Evolutionary conservation across 768 basidiomycete species (phyloP).

Genomic region (Kwoniella dejecticola): DNA sequence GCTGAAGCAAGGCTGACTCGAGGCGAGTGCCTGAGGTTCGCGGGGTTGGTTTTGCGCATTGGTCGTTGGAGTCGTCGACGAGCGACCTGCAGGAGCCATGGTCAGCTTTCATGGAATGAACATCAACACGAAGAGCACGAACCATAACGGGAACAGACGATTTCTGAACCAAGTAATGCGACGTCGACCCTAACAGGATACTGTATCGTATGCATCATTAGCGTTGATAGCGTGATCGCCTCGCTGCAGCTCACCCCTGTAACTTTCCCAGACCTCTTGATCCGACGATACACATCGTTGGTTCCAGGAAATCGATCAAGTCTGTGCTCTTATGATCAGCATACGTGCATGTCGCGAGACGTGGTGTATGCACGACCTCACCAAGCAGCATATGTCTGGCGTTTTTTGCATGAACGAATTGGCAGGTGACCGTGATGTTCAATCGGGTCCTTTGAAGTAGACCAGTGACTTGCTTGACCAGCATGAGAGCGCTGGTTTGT

Average conservation of each 20-base stretch:
- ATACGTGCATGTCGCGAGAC: neutral
- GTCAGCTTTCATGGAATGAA: neutral
- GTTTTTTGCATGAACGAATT: slow-evolving; percentile 98
- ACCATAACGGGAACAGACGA: slow-evolving; percentile 95
- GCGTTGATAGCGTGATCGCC: neutral
- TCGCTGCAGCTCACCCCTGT: slow-evolving; percentile 67
- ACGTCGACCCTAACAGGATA: slow-evolving; percentile 90
- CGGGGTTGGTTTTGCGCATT: slow-evolving; percentile 63
- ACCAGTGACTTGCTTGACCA: slow-evolving; percentile 83
- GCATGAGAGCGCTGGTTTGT: slow-evolving; percentile 82
- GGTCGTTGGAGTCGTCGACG: slow-evolving; percentile 87
- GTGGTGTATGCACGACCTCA: slow-evolving; percentile 46
- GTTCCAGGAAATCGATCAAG: slow-evolving; percentile 81
- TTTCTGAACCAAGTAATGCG: slow-evolving; percentile 77
- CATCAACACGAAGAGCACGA: slow-evolving; percentile 6
- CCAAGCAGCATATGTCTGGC: slow-evolving; percentile 83
- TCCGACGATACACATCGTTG: slow-evolving; percentile 90
- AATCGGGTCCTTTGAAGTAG: slow-evolving; percentile 87
- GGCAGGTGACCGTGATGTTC: slow-evolving; percentile 83
- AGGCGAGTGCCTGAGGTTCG: slow-evolving; percentile 68
- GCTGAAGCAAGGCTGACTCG: slow-evolving; percentile 82
- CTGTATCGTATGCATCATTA: slow-evolving; percentile 57
- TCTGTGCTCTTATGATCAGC: slow-evolving; percentile 51
- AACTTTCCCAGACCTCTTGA: slow-evolving; percentile 86
- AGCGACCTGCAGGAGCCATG: slow-evolving; percentile 60